These are phyloP conservation scores for Apiotrichum sp. DNA, from an alignment of 1,284 basidiomycete species.

Conservation along the genomic window DNA sequence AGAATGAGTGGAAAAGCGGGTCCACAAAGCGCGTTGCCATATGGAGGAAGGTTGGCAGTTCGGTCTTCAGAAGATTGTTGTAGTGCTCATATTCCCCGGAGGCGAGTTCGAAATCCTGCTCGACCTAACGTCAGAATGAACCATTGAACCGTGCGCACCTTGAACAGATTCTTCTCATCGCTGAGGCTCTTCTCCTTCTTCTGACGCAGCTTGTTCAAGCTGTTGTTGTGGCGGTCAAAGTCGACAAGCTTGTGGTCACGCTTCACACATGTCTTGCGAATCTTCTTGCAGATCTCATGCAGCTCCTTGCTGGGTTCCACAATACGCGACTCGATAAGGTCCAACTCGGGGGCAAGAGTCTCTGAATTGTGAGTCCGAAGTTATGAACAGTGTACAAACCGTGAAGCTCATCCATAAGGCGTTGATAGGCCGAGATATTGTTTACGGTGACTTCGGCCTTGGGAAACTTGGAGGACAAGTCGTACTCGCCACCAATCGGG, in stretches of 20 bases:
- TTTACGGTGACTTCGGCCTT: constrained; percentile 70
- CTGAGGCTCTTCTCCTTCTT: constrained; percentile 93
- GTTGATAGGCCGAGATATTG: constrained; percentile 66
- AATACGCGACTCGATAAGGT: constrained; percentile 86
- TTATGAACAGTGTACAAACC: constrained; percentile 27
- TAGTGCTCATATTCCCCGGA: constrained; percentile 95
- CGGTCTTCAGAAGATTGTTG: constrained; percentile 85
- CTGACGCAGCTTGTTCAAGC: constrained; percentile 86
- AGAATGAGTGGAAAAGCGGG: constrained; percentile 95
- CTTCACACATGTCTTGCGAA: constrained; percentile 91
- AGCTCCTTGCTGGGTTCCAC: constrained; percentile 83
- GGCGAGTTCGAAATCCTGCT: constrained; percentile 95
- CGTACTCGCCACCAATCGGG: constrained; percentile 75
- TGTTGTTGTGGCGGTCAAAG: constrained; percentile 94
- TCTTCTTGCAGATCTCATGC: constrained; percentile 74
- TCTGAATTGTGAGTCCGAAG: constrained; percentile 23
- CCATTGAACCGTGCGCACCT: constrained; percentile 52
- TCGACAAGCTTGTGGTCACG: constrained; percentile 96
- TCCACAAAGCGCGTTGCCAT: constrained; percentile 86
- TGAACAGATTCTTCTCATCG: constrained; percentile 93
- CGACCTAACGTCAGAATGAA: constrained; percentile 57
- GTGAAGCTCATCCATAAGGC: constrained; percentile 75
- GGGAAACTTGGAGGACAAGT: constrained; percentile 71
- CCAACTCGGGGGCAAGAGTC: constrained; percentile 81
- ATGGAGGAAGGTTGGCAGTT: constrained; percentile 84